Evolutionary conservation across 345 rosid species (phyloP), one percentile per base, ranked within the genome.

Genomic region (Hypericum perforatum): DNA sequence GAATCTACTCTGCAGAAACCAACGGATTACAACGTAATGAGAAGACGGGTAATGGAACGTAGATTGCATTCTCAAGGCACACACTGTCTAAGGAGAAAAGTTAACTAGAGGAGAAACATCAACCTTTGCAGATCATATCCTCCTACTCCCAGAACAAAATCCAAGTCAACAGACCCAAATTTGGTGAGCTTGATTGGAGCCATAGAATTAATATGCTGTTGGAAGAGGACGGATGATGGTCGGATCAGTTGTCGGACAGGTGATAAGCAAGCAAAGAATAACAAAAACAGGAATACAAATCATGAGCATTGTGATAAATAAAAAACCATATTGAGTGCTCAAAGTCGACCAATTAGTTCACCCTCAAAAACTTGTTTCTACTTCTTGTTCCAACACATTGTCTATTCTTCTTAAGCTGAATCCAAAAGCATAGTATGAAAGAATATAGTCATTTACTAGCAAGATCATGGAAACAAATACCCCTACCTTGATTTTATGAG

Each of bases 51-150:
- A 4, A 22, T 22, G 32, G 32, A 4, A 22, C 32, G 32, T 22
- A 22, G 4, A 22, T 4, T 1, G 32, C 32, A 22, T 1, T 22
- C 32, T 4, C 1, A 22, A 22, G 32, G 32, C 32, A 22, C 1
- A 22, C 4, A 22, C 4, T 22, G 32, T 22, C 32, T 22, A 22
- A 22, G 32, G 32, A 22, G 32, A 22, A 4, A 22, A 22, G 32
- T 45, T 36, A 54, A 53, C 22, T 37, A 29, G 11, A 50, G 48
- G 15, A 10, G 14, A 49, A 52, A 41, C 13, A 52, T 15, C 49
- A 44, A 82, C 95, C 90, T 82, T 63, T 82, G 80, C 5, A 82
- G 77, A 75, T 85, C 90, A 59, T 82, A 82, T 62, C 87, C 95
- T 53, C 95, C 83, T 9, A 85, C 63, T 29, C 95, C 95, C 61